phyloP scores from a whole-genome alignment of 2,329 filamentous ascomycete species.

The Ophiostoma novo-ulmi region DNA sequence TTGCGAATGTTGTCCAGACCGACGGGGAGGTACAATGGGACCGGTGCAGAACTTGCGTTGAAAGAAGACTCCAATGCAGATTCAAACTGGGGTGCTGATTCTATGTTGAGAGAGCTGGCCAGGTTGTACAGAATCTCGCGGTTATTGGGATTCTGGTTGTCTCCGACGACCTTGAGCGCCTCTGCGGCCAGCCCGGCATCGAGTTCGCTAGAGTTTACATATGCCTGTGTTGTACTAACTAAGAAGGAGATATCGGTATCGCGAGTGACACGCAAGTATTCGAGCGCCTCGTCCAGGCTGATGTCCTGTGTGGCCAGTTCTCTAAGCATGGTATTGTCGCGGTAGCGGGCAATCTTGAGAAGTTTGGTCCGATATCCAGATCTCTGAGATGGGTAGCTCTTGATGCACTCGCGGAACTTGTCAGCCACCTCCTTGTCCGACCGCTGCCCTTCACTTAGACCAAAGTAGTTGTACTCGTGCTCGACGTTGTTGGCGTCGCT shows the following conservation, averaged over 20 bases:
- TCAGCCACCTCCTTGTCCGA: slow-evolving; percentile 27
- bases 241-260: not conserved
- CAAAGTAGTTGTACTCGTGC: slow-evolving; percentile 31
- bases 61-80: not conserved
- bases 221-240: slow-evolving; percentile 7
- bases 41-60: slow-evolving; percentile 28
- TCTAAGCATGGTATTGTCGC: slow-evolving; percentile 26
- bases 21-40: slow-evolving; percentile 60
- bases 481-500: slow-evolving; percentile 12
- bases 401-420: slow-evolving; percentile 29
- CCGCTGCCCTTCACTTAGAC: slow-evolving; percentile 24
- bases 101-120: not conserved
- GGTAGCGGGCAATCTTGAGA: slow-evolving; percentile 31
- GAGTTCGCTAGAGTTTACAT: not conserved
- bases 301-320: slow-evolving; percentile 25
- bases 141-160: not conserved
- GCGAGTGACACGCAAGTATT: not conserved
- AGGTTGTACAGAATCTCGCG: slow-evolving; percentile 2
- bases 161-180: slow-evolving; percentile 13
- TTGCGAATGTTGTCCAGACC: slow-evolving; percentile 93
- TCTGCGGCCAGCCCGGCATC: not conserved
- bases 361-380: slow-evolving; percentile 31
- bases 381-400: slow-evolving; percentile 30
- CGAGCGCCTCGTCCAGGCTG: slow-evolving; percentile 36
- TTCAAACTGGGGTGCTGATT: not conserved